Base-by-base conservation (phyloP, 2,329 filamentous ascomycete genomes). In the Colletotrichum scovillei region DNA sequence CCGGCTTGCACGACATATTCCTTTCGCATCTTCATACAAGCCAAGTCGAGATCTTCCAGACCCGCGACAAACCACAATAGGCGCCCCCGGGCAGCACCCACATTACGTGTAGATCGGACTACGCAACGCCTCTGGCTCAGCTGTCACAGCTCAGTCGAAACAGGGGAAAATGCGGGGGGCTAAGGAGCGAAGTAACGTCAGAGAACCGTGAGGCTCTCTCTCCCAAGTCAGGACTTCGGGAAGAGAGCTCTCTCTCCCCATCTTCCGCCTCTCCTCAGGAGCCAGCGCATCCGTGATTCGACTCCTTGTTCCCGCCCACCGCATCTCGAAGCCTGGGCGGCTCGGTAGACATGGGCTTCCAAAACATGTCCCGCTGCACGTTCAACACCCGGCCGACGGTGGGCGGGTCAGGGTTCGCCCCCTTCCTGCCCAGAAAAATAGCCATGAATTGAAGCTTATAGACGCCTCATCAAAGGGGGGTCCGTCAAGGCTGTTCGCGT, bases 401-500 rank as follows among this genome's bases (percentile, higher is more conserved):
- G 19, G 16, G 16, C 38, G 42, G 42, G 16, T n/a, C 19, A 19
- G 42, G 19, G 7, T n/a, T 19, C 16, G 42, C 42, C 42, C 7
- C 8, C 42, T 8, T 49, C n/a, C 7, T 42, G 26, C 24, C 19
- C 32, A 28, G 46, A 30, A 24, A 63, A 69, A 30, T 69, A 58
- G 65, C 52, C 58, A 58, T 59, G 65, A 69, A 69, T 58, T 59
- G 69, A 72, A 63, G 65, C 69, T 69, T 69, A 67, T 38, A 9
- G 49, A 52, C 19, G 57, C 28, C 49, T 55, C 52, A 14, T 24
- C 38, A 16, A 7, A 11, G 28, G 28, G 52, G 26, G 32, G 32
- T 38, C 5, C 1, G 28, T 9, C 38, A n/a, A 14, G 30, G 6
- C 65, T 26, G n/a, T 12, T 12, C n/a, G 26, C 24, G 38, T 42